phyloP scores from a whole-genome alignment of 768 basidiomycete species.

The Thelephora ganbajun region DNA sequence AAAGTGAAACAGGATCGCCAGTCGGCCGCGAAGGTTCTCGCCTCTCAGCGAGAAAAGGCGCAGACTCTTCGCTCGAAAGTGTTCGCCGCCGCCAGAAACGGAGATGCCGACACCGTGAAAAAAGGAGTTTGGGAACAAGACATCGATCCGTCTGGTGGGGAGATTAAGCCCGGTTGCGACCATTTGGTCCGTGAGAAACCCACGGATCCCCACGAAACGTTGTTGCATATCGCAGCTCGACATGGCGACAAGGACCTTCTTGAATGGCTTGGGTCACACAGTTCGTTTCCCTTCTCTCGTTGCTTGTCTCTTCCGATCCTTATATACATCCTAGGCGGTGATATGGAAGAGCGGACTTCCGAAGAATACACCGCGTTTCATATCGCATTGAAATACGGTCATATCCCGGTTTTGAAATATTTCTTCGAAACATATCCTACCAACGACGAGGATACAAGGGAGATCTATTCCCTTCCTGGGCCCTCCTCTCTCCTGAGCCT shows the following conservation, averaged over 20 bases:
- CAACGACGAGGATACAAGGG: slow-evolving; percentile 31
- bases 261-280: slow-evolving; percentile 59
- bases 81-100: slow-evolving; percentile 51
- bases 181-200: slow-evolving; percentile 31
- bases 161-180: slow-evolving; percentile 43
- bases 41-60: slow-evolving; percentile 29
- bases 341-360: slow-evolving; percentile 55
- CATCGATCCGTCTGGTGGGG: slow-evolving; percentile 62
- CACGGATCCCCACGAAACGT: slow-evolving; percentile 47
- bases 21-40: slow-evolving; percentile 35
- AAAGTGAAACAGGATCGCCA: slow-evolving; percentile 35
- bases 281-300: slow-evolving; percentile 25
- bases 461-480: slow-evolving; percentile 32
- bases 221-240: slow-evolving; percentile 51
- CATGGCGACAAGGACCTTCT: slow-evolving; percentile 44
- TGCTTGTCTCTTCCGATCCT: slow-evolving; percentile 4
- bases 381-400: slow-evolving; percentile 39
- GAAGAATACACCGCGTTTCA: slow-evolving; percentile 52
- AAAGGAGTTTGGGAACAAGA: slow-evolving; percentile 52
- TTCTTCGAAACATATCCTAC: slow-evolving; percentile 52
- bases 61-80: slow-evolving; percentile 46
- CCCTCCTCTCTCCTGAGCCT: slow-evolving; percentile 35
- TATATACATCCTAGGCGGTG: slow-evolving; percentile 39
- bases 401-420: slow-evolving; percentile 37
- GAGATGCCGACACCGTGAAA: slow-evolving; percentile 39